Evolutionary conservation across 2,329 filamentous ascomycete species (phyloP).

Genomic region (Lasiodiplodia hormozganensis): DNA sequence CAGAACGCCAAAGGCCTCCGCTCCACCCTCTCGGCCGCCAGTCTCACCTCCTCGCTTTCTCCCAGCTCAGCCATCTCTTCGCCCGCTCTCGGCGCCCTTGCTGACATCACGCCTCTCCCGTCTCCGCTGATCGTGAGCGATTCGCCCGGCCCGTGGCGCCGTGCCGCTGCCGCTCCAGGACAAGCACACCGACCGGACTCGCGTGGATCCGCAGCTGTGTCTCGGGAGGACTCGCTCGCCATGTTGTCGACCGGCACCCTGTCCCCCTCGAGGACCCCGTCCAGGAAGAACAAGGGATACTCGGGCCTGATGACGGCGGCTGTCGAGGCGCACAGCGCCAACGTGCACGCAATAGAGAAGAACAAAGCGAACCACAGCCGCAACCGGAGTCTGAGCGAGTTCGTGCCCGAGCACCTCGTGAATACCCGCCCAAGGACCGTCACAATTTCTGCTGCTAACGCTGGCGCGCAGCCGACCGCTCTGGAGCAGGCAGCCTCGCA

Average conservation of each 20-base stretch:
- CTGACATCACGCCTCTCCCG: slow-evolving; percentile 60
- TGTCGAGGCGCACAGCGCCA: slow-evolving; percentile 47
- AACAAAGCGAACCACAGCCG: slow-evolving; percentile 61
- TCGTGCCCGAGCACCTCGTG: slow-evolving; percentile 74
- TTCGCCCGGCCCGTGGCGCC: slow-evolving; percentile 52
- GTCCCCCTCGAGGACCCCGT: slow-evolving; percentile 42
- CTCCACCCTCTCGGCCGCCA: slow-evolving; percentile 51
- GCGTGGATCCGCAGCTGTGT: slow-evolving; percentile 37
- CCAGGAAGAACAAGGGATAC: slow-evolving; percentile 57
- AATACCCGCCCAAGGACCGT: slow-evolving; percentile 73
- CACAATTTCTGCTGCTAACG: slow-evolving; percentile 61
- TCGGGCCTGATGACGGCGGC: slow-evolving; percentile 51
- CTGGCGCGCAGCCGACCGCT: background rate
- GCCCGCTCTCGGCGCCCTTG: slow-evolving; percentile 56
- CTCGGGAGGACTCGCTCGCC: slow-evolving; percentile 42
- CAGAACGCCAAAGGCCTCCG: slow-evolving; percentile 37
- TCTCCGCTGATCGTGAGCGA: slow-evolving; percentile 54
- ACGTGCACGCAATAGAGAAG: slow-evolving; percentile 40
- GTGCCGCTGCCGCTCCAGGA: slow-evolving; percentile 35
- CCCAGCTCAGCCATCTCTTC: slow-evolving; percentile 55
- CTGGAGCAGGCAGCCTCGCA: slow-evolving; percentile 43
- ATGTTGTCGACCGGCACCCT: slow-evolving; percentile 42
- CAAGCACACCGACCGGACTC: slow-evolving; percentile 41
- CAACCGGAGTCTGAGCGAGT: slow-evolving; percentile 89
- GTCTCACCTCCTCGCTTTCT: slow-evolving; percentile 54